phyloP scores from a whole-genome alignment of 2,329 filamentous ascomycete species.

The Clarireedia sp. region DNA sequence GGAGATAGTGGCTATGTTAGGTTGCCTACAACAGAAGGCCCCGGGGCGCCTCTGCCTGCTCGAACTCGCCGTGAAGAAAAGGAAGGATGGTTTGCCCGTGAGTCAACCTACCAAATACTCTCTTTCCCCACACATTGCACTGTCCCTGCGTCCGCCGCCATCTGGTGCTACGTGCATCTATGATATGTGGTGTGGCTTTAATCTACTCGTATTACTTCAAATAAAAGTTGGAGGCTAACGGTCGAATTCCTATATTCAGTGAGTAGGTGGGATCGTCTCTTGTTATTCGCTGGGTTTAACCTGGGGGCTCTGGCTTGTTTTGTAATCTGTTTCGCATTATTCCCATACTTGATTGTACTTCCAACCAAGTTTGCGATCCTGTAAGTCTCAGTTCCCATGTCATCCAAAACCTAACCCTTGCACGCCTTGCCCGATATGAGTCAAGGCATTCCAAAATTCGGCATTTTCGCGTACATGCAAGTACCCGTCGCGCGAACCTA shows the following conservation, averaged over 20 bases:
- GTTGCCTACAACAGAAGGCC: conserved; percentile 74
- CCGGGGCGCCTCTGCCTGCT: conserved; percentile 80
- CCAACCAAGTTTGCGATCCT: conserved; percentile 93
- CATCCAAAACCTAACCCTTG: conserved; percentile 9
- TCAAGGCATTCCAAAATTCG: conserved; percentile 17
- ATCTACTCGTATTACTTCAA: conserved; percentile 18
- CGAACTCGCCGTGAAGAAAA: conserved; percentile 83
- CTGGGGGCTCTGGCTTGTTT: conserved; percentile 85
- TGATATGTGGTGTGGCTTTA: conserved; percentile 15
- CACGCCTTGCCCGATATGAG: conserved; percentile 12
- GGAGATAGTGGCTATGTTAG: conserved; percentile 78
- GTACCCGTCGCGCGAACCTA: conserved; percentile 31
- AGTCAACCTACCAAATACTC: conserved; percentile 39
- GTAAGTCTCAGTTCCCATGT: conserved; percentile 54
- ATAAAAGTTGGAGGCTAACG: conserved; percentile 25
- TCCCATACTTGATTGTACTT: conserved; percentile 70
- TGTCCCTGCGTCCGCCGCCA: conserved; percentile 26
- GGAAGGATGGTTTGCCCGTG: conserved; percentile 90
- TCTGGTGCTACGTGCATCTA: conserved; percentile 21
- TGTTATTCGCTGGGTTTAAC: conserved; percentile 89
- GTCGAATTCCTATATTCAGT: conserved; percentile 47
- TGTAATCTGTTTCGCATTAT: conserved; percentile 83
- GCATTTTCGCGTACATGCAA: conserved; percentile 29
- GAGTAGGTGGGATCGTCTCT: conserved; percentile 90
- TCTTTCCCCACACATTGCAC: conserved; percentile 19